Percentiles rank a stretch among this genome's conserved stretches.
Conservation (phyloP, 768 basidiomycete genomes). For the Trametes gibbosa region DNA sequence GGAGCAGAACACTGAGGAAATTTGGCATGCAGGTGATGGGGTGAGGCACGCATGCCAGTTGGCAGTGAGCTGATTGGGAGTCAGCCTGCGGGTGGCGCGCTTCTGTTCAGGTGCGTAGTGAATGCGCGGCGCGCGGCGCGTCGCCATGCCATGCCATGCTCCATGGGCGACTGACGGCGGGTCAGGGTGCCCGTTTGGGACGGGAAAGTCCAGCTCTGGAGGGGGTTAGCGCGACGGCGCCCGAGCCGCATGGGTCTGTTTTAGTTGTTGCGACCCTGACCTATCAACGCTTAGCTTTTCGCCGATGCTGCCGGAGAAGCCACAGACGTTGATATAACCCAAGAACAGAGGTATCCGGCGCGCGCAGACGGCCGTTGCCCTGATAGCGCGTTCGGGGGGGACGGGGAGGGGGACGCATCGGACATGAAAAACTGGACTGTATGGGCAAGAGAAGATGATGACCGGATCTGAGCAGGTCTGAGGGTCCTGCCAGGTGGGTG, state of each 20-base stretch:
- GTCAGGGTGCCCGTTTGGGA: background rate
- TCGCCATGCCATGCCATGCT: background rate
- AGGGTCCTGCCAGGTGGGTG: no score
- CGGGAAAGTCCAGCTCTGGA: background rate
- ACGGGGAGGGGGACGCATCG: background rate
- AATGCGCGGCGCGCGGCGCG: background rate
- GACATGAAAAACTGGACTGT: background rate
- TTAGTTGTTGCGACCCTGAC: conserved; percentile 8
- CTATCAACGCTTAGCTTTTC: background rate
- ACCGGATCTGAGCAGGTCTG: no score
- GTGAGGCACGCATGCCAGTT: background rate
- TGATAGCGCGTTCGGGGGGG: background rate
- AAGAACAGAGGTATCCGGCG: background rate
- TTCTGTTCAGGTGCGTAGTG: no score
- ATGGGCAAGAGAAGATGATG: background rate
- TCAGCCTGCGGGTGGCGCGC: no score
- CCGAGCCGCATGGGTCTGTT: conserved; percentile 3
- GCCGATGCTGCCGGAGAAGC: conserved; percentile 16
- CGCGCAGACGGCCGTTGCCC: background rate
- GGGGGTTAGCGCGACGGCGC: conserved; percentile 4
- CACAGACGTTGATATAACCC: background rate
- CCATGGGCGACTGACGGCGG: no score
- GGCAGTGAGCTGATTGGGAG: no score
- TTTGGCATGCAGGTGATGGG: background rate
- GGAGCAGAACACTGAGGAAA: background rate